Percentiles rank a stretch among this genome's conserved stretches.
Evolutionary conservation across 495 filamentous ascomycete genomes (phyloP).

Genomic region (Tirmania nivea): DNA sequence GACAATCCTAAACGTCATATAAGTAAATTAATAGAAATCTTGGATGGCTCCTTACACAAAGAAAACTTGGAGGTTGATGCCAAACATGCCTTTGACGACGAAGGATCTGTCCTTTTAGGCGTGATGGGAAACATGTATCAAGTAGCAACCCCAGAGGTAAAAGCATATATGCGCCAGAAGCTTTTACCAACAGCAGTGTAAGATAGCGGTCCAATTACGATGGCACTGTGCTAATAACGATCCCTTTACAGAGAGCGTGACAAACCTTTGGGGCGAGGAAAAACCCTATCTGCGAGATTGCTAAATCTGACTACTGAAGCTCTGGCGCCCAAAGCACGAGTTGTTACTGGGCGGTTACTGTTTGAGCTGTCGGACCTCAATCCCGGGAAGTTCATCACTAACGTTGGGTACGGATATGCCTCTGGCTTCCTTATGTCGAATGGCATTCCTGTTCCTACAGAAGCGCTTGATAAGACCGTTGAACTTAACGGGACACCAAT

Average conservation of each 20-base stretch:
- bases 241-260: conserved; percentile 36
- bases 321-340: conserved; percentile 42
- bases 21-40: conserved; percentile 49
- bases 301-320: conserved; percentile 61
- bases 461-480: conserved; percentile 7
- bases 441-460: conserved; percentile 48
- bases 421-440: conserved; percentile 71
- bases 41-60: conserved; percentile 38
- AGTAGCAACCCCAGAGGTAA: conserved; percentile 41
- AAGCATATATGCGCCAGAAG: conserved; percentile 37
- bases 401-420: conserved; percentile 82
- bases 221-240: background rate
- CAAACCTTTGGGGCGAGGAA: conserved; percentile 50
- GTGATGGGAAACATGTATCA: conserved; percentile 51
- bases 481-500: conserved; percentile 22
- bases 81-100: conserved; percentile 45
- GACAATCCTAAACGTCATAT: conserved; percentile 36
- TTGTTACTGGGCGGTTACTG: conserved; percentile 54
- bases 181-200: conserved; percentile 52
- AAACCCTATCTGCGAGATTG: conserved; percentile 54
- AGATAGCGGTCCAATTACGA: background rate
- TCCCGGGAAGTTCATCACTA: conserved; percentile 46
- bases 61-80: conserved; percentile 25
- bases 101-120: conserved; percentile 46
- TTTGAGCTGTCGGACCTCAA: conserved; percentile 71